Evolutionary conservation across 2,329 filamentous ascomycete genomes (phyloP), one percentile per base, ranked within the genome.

Genomic region (Davidsoniella australis): DNA sequence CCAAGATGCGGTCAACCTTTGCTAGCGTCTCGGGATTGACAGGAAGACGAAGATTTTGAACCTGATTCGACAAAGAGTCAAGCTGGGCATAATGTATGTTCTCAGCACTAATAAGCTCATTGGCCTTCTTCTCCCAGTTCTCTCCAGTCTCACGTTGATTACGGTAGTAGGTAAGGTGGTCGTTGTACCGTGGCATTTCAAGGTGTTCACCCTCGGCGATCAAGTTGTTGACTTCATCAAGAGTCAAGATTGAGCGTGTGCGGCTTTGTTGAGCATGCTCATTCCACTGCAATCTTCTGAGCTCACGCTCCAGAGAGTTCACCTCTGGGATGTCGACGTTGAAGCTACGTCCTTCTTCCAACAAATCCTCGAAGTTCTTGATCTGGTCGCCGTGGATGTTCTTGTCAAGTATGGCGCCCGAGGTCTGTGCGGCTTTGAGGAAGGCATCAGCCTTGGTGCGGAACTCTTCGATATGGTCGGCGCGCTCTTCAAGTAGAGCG

Each of bases 41-140:
- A 0, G 91, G 89, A 16, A 95, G 70, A 4, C 73, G 73, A 33
- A 78, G 73, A 24, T 62, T 70, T 51, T 72, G 67, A 1, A 88
- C 88, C 65, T 96, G 89, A 45, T 78, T 76, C 1, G 87, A 93
- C 5, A 98, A 69, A 0, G 89, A 86, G 62, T 96, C 91, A 1
- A 98, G 75, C 61, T 98, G 91, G 48, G 88, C 85, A 59, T 94
- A 96, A 64, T 96, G 87, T 9, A 96, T 82, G 40, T 82, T 73
- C 59, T 96, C 89, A 7, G 87, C 87, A n/a, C 79, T 75, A 66
- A 96, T 93, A 48, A 98, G 71, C 61, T 98, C 89, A 58, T 84
- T 83, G 2, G 87, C 89, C 63, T 95, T 96, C 44, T 77, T 72
- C 66, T 96, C 91, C 91, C 91, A 98, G 42, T 84, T 71, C 59